phyloP scores from a whole-genome alignment of 1,284 basidiomycete species.

The Mycena citricolor region DNA sequence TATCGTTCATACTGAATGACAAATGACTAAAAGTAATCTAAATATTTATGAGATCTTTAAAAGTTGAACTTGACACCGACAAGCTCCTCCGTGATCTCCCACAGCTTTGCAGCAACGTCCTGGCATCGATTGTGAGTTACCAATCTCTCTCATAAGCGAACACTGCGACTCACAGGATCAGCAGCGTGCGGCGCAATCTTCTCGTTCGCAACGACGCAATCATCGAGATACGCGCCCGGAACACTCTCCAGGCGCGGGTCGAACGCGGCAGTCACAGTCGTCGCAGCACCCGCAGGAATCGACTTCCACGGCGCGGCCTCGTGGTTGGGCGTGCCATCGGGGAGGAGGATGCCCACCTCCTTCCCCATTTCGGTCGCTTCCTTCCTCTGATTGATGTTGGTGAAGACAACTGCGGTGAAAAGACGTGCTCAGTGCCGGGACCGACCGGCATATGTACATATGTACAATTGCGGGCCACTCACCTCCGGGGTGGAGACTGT shows the following conservation, averaged over 20 bases:
- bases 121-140: not conserved
- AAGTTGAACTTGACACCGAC: constrained; percentile 2
- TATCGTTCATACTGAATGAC: too few relatives aligned
- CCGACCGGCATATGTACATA: too few relatives aligned
- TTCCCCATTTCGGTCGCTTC: not conserved
- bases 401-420: not conserved
- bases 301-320: not conserved
- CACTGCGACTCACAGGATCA: constrained; percentile 2
- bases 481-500: constrained; percentile 9
- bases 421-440: not conserved
- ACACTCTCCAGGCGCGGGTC: constrained; percentile 6
- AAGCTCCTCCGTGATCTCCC: constrained; percentile 5
- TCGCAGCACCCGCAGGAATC: not conserved
- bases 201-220: constrained; percentile 5
- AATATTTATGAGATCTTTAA: too few relatives aligned
- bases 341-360: not conserved
- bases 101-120: constrained; percentile 5
- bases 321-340: not conserved
- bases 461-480: not conserved
- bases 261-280: constrained; percentile 12
- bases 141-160: not conserved
- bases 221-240: constrained; percentile 3
- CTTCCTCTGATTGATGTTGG: constrained; percentile 3
- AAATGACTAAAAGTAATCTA: too few relatives aligned
- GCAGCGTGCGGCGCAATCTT: constrained; percentile 1